Base-by-base conservation (phyloP, 345 rosid genomes). In the Citrus inodora region DNA sequence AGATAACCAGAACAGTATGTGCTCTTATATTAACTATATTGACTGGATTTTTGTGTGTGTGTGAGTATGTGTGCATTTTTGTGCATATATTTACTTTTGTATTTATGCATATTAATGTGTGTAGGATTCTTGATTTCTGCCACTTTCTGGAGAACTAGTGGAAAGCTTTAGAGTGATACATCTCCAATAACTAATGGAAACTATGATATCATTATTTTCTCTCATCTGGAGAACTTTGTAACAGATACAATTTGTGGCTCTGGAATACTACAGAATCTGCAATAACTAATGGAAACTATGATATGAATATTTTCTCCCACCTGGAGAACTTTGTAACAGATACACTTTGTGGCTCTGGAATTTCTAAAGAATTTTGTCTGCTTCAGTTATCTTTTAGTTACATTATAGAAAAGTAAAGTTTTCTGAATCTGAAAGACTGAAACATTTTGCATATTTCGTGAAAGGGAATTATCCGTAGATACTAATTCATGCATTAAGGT, bases 1-100 rank as follows among this genome's bases (percentile, higher is more conserved):
- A 61, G 81, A 85, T 19, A 70, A 55, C 30, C 72, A 73, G 38
- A 70, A 80, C 35, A 85, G 89, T 90, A 79, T 55, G 71, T 35
- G 38, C n/a, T 42, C 40, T 67, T 56, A 51, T 53, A 59, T 51
- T 75, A 76, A 62, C 58, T 80, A 74, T 40, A 37, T 32, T 71
- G 60, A 66, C 76, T 16, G 38, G 32, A 76, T 64, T 5, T 46
- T 10, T 69, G 19, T 38, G 11, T 13, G 22, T 1, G 46, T 40
- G 13, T 9, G 42, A 7, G 42, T 9, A 2, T 9, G 51, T 9
- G 14, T 10, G 17, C 51, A 46, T 11, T 46, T 46, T 46, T 11
- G 5, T 13, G 51, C 51, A 1, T 13, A 46, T 46, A 11, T 46
- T 46, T 46, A 0, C 51, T 46, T 46, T 13, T 3, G 17, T 42